Evolutionary conservation across 163 green algal species (phyloP).

Genomic region (Scenedesmus sp.): DNA sequence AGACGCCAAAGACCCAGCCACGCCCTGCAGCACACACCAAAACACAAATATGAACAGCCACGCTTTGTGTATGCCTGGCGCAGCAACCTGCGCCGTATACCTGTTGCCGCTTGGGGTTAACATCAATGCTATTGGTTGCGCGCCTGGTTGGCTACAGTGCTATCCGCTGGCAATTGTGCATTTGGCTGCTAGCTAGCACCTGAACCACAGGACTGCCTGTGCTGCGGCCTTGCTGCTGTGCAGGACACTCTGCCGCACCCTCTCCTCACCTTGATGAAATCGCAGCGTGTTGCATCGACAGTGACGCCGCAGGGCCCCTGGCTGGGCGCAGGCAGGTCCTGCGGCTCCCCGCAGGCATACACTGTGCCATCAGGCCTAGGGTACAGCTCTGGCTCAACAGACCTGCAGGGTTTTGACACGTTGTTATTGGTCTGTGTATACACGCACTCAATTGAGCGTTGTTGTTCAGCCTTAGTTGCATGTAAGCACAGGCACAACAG

Average conservation of each 20-base stretch:
- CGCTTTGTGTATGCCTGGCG: not conserved
- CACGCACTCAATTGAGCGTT: not conserved
- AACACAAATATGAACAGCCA: not conserved
- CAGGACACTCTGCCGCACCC: not conserved
- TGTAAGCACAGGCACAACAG: not conserved
- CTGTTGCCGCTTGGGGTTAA: too few relatives aligned
- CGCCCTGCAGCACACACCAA: slow-evolving; percentile 8
- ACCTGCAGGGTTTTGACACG: slow-evolving; percentile 22
- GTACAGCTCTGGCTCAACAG: slow-evolving; percentile 80
- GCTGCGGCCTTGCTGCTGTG: too few relatives aligned
- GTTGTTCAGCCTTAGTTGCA: not conserved
- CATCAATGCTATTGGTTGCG: too few relatives aligned
- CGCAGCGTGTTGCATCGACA: slow-evolving; percentile 45
- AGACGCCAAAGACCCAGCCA: slow-evolving; percentile 26
- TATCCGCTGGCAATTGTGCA: too few relatives aligned
- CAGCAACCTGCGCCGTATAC: not conserved
- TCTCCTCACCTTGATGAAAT: slow-evolving; percentile 23
- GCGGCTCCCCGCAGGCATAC: slow-evolving; percentile 75
- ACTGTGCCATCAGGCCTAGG: slow-evolving; percentile 75
- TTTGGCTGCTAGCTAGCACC: not conserved
- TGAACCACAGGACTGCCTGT: too few relatives aligned
- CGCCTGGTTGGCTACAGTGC: too few relatives aligned
- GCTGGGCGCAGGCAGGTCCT: slow-evolving; percentile 59
- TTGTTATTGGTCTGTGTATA: not conserved
- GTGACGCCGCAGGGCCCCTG: slow-evolving; percentile 51